Base-by-base conservation (phyloP, 192 early-diverging fungal species). In the Umbelopsis vinacea region DNA sequence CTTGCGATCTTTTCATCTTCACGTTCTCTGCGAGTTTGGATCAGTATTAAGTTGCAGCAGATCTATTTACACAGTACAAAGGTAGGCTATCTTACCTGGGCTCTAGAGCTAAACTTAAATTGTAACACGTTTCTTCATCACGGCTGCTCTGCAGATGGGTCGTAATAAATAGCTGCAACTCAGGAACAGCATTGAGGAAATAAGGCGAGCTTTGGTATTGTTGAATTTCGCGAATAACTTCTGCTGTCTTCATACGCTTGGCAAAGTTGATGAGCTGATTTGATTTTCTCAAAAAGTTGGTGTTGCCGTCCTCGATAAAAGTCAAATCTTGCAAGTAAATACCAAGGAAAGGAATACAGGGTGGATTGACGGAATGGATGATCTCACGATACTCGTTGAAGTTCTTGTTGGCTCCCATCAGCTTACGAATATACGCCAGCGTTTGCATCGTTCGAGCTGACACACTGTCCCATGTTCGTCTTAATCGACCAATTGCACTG, bases 301-400 rank as follows among this genome's bases (percentile, higher is more conserved):
- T 80, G 77, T 93, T 96, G 23, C 95, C 93, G 69, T 96, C 95
- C 50, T 95, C 92, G 50, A 97, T 92, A 79, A 97, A 95, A 43
- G 92, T 94, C 77, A 97, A 79, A 75, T 97, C 96, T 70, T 92
- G 92, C 69, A 96, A 77, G 71, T 95, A 94, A 54, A 91, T 88
- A 33, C 93, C 94, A 23, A 96, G 81, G 77, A 97, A 97, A 1
- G 96, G 92, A 12, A 93, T 89, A 74, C 88, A 90, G 0, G 91
- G 92, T 54, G 91, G 92, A 57, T 94, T 94, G 82, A 86, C 88
- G 3, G 87, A 89, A 72, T 94, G 91, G 40, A 97, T 83, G 33
- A 91, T 85, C 24, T 90, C 91, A 72, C 95, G 90, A 74, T 97
- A 97, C 63, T 83, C 84, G 52, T 82, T 79, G 80, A 92, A 97